These are phyloP conservation scores for Hypomyces rosellus DNA, from an alignment of 2,329 filamentous ascomycete genomes.

Conservation along the genomic window DNA sequence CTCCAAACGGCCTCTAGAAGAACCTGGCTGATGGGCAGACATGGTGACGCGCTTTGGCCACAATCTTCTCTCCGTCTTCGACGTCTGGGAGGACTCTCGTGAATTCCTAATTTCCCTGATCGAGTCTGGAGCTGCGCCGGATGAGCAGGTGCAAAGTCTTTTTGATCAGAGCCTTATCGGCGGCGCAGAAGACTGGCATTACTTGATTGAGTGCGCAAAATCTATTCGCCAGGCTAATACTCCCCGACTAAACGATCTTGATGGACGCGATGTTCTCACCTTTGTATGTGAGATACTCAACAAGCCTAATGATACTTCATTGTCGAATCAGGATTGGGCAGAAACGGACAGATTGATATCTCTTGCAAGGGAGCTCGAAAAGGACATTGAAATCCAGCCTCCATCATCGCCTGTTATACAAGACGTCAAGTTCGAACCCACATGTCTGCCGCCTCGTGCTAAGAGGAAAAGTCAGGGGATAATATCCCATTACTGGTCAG, in stretches of 20 bases:
- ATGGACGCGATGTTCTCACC: conserved; percentile 28
- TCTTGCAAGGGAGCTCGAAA: conserved; percentile 22
- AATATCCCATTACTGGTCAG: conserved; percentile 25
- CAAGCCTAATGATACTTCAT: conserved; percentile 4
- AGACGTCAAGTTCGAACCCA: neutral
- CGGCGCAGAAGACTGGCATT: conserved; percentile 28
- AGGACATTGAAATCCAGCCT: conserved; percentile 15
- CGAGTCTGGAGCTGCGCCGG: conserved; percentile 19
- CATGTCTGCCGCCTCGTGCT: conserved; percentile 1
- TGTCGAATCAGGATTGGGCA: conserved; percentile 22
- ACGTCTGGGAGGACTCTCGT: conserved; percentile 24
- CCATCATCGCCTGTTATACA: neutral
- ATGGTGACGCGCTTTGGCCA: conserved; percentile 19
- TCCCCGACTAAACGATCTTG: conserved; percentile 16
- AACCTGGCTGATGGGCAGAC: neutral
- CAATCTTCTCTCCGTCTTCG: conserved; percentile 25
- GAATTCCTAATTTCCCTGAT: conserved; percentile 28
- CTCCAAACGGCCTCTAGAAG: neutral
- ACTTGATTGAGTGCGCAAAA: conserved; percentile 27
- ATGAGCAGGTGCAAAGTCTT: conserved; percentile 21
- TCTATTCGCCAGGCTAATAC: conserved; percentile 19
- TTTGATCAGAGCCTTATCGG: conserved; percentile 26
- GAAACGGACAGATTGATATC: conserved; percentile 31
- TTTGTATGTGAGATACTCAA: conserved; percentile 23
- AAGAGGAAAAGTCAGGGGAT: conserved; percentile 5